Evolutionary conservation across 805 yeast species (phyloP), one percentile per base, ranked within the genome.

Genomic region (Lachancea dasiensis): DNA sequence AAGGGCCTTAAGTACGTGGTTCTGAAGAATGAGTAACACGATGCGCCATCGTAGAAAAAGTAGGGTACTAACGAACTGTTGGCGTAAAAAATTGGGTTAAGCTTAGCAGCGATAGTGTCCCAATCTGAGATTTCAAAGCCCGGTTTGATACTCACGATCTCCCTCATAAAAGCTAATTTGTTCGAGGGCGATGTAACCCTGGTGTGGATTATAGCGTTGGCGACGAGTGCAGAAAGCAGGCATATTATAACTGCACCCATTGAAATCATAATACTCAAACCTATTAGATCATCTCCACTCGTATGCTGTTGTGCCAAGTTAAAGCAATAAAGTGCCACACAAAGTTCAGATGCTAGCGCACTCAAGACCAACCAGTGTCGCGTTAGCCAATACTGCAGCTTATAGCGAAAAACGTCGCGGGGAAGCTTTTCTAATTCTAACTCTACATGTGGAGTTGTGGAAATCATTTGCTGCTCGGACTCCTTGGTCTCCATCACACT

Each of bases 1-100:
- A n/a, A 31, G 9, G 18, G 35, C 23, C 7, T 9, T 7, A 36
- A 11, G 13, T 29, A 22, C n/a, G 13, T 14, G 7, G 27, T 30
- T 11, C 3, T 11, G 30, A 23, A 16, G 15, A 14, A 16, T 14
- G 22, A 24, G 14, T 21, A 19, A 20, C 46, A 42, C 8, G 31
- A 36, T 14, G 30, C 36, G 15, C 46, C 46, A 21, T 39, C 43
- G 31, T 42, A 42, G 29, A 42, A 42, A 23, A 39, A 42, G 17
- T 42, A 34, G 17, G 43, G 46, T 9, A 35, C 31, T 13, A 25
- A 31, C 13, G 31, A 21, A 32, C 20, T 25, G 24, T 39, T 35
- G 16, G 24, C 24, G 21, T 29, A 27, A 35, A 42, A 35, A 14
- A 35, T 23, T 14, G 25, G 23, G 27, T 42, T 39, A 16, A 42